Evolutionary conservation across 2,329 filamentous ascomycete genomes (phyloP), one percentile per base, ranked within the genome.

Genomic region (Aspergillus melleus): DNA sequence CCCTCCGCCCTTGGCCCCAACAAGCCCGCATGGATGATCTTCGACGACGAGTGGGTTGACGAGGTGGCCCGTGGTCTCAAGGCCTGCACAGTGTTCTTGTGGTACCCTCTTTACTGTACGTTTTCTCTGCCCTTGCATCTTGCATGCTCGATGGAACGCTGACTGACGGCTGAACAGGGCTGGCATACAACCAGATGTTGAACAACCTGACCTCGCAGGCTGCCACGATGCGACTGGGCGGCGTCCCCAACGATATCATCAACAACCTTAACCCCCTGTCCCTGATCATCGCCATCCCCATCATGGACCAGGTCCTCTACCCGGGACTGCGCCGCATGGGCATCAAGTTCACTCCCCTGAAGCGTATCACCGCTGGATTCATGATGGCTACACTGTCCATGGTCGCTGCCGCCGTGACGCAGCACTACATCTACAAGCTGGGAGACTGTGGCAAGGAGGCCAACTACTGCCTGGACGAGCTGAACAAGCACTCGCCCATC

Each of bases 41-140:
- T 92, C 66, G 90, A 94, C 63, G 91, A 94, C 66, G 85, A 86
- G 55, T 94, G 90, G 90, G 90, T 94, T 36, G 90, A 92, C 71
- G 89, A 93, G 71, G 86, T 92, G 52, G 82, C 82, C 55, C 88
- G 90, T 75, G 90, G 89, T 62, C 79, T 90, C 58, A 81, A 84
- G 67, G 88, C 88, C 58, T 90, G 88, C 79, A 81, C 84, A 64
- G 89, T 91, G 36, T 93, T 90, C 75, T 76, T 84, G 62, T 84
- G 81, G 74, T 84, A 78, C 57, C 81, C 81, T n/a, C 73, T 83
- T 10, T 84, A 78, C 69, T 79, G 77, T 76, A 63, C 51, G 70
- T 64, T 29, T 12, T 24, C 22, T 19, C 56, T 53, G 32, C 16
- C 57, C 53, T 44, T 19, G 8, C 42, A 6, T 2, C 2, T 6